Conservation (phyloP, 768 basidiomycete genomes). For the Chalciporus sphaerocephalus region DNA sequence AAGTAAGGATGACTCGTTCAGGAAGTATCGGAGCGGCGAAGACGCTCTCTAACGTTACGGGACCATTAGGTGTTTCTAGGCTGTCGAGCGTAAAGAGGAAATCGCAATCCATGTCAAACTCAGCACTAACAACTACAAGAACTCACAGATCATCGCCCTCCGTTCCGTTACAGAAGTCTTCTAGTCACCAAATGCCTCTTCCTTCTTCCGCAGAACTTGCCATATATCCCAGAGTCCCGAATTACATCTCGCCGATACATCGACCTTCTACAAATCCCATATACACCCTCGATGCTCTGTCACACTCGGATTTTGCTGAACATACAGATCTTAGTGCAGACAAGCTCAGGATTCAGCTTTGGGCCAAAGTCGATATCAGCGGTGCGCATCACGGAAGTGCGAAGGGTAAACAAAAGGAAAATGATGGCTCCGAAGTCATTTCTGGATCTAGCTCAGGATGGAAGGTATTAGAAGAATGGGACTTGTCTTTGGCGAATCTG, state of each 20-base stretch:
- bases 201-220: conserved; percentile 12
- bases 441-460: conserved; percentile 41
- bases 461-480: conserved; percentile 66
- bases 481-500: conserved; percentile 55
- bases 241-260: conserved; percentile 78
- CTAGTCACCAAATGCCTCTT: conserved; percentile 23
- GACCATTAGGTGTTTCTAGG: conserved; percentile 9
- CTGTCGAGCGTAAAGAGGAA: conserved; percentile 15
- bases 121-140: conserved; percentile 13
- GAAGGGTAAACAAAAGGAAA: conserved; percentile 47
- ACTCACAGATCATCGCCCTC: conserved; percentile 25
- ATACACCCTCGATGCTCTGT: conserved; percentile 56
- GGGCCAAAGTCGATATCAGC: conserved; percentile 42
- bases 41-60: conserved; percentile 5
- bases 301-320: conserved; percentile 48
- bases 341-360: conserved; percentile 53
- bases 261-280: conserved; percentile 79
- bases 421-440: conserved; percentile 4
- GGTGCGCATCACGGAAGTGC: conserved; percentile 14
- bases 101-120: conserved; percentile 13
- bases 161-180: conserved; percentile 21
- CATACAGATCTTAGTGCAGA: conserved; percentile 52
- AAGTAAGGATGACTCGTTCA: conserved; percentile 11
- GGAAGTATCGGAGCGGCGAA: conserved; percentile 17
- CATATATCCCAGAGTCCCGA: conserved; percentile 36